These are phyloP conservation scores for Rhododendron kiyosumense DNA, from an alignment of 148 eudicot genomes.

Conservation along the genomic window DNA sequence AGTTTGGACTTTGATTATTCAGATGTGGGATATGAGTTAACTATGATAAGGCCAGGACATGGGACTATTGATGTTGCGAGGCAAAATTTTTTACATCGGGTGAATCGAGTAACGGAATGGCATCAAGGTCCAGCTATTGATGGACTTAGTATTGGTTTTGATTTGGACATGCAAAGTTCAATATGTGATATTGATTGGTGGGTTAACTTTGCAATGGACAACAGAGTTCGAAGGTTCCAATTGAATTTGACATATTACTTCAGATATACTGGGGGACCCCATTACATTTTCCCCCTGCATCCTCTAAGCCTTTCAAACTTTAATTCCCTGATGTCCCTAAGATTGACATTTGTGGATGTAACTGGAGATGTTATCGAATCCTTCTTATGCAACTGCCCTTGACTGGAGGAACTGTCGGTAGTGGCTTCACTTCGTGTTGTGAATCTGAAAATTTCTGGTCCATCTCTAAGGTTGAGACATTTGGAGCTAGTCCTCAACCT, in stretches of 20 bases:
- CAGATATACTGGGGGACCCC: not conserved
- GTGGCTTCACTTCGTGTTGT: not conserved
- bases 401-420: not conserved
- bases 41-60: not conserved
- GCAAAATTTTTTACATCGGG: not conserved
- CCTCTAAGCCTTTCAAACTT: not conserved
- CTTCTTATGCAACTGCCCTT: not conserved
- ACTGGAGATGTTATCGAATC: not conserved
- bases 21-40: not conserved
- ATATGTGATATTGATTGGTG: not conserved
- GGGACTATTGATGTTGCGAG: not conserved
- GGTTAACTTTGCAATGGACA: not conserved
- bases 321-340: not conserved
- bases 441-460: not conserved
- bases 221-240: not conserved
- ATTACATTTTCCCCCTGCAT: not conserved
- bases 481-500: not conserved
- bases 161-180: not conserved
- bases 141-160: not conserved
- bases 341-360: not conserved
- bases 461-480: not conserved
- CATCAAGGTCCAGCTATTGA: not conserved
- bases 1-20: not conserved
- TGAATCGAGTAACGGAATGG: not conserved
- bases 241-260: not conserved